Evolutionary conservation across 257 asterid species (phyloP), one percentile per base, ranked within the genome.

Genomic region (Solanum neorickii): DNA sequence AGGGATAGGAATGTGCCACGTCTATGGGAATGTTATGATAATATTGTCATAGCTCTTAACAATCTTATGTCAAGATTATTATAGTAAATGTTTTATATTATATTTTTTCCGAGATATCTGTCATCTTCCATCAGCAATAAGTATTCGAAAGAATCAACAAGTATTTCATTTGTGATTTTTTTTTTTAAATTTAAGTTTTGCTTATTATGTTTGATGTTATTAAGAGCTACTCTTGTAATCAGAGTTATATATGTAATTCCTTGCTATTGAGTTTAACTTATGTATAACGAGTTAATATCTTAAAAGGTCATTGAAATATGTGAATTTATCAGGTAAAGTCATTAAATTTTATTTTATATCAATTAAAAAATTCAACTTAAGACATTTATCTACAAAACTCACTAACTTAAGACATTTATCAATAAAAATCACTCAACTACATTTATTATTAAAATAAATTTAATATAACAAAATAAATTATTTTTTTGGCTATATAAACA

Each of bases 1-100:
- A 87, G 95, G 91, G 97, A 94, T 90, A 86, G 88, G 93, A 94
- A 95, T 90, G 88, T 85, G 91, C 82, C 89, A 56, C 92, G 85
- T 69, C 92, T 89, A 31, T 88, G 92, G 94, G 94, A 91, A 41
- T 92, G 73, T 82, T 94, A 92, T 46, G 20, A 88, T 42, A 66
- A 21, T 14, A 86, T 94, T 80, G 95, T 89, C 10, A 35, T 80
- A 20, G 92, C 93, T 10, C 95, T 95, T 75, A 14, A 88, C 69
- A 73, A 88, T 35, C 91, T 95, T 89, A 86, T 95, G 83, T 90
- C 96, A 76, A 87, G 35, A 87, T 6, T 93, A 60, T 87, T 49
- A 49, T 84, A 23, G 44, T 14, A 3, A 2, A 23, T 15, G 5
- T 46, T 29, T 46, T 46, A 35, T 20, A 66, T 16, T 20, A 11